Evolutionary conservation across 495 filamentous ascomycete species (phyloP).

Genomic region (Penicillium roqueforti): DNA sequence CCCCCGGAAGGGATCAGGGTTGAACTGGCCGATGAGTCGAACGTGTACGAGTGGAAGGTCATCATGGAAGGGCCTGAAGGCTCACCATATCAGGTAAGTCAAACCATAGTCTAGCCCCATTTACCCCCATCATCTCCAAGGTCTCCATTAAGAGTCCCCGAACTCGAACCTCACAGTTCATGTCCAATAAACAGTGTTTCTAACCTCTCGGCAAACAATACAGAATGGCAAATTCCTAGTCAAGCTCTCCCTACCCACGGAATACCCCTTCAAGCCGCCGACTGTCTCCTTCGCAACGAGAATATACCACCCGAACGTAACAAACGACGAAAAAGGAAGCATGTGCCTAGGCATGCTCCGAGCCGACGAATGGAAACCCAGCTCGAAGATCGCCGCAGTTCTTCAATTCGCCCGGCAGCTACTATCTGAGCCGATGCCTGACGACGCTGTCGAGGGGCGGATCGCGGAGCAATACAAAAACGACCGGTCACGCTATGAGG

Average conservation of each 20-base stretch:
- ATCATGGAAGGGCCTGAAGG: slow-evolving; percentile 68
- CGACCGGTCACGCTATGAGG: slow-evolving; percentile 70
- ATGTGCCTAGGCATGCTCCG: slow-evolving; percentile 92
- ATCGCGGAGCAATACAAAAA: slow-evolving; percentile 83
- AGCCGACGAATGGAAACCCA: slow-evolving; percentile 91
- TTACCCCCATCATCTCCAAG: neutral
- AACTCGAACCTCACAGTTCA: neutral
- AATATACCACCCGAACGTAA: slow-evolving; percentile 97
- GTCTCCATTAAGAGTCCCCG: neutral
- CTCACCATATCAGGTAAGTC: slow-evolving; percentile 65
- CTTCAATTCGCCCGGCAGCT: slow-evolving; percentile 75
- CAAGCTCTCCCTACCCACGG: slow-evolving; percentile 67
- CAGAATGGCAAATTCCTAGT: slow-evolving; percentile 78
- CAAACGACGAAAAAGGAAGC: slow-evolving; percentile 84
- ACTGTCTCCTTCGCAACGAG: slow-evolving; percentile 84
- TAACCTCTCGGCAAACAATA: slow-evolving; percentile 2
- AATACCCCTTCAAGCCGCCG: slow-evolving; percentile 96
- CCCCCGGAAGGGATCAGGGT: slow-evolving; percentile 66
- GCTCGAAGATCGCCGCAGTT: slow-evolving; percentile 69
- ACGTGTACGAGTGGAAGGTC: slow-evolving; percentile 83
- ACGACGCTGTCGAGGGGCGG: slow-evolving; percentile 85
- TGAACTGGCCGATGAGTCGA: slow-evolving; percentile 59
- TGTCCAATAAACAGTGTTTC: neutral
- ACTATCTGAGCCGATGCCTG: slow-evolving; percentile 81
- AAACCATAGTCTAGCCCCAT: neutral